Evolutionary conservation across 1,139 yeast genomes (phyloP).

Genomic region (Pichia cactophila): DNA sequence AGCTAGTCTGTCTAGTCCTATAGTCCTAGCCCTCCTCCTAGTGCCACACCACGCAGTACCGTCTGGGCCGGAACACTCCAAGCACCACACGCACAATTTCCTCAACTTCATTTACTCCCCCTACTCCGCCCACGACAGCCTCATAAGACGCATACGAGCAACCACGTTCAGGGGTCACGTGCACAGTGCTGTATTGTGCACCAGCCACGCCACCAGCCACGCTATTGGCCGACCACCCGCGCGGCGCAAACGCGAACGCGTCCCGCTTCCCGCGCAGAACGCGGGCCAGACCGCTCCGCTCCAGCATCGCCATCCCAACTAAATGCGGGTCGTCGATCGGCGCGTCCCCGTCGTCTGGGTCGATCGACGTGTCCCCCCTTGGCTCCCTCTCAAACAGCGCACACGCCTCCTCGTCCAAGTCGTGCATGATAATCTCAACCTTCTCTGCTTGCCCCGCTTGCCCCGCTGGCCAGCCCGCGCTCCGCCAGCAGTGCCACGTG

Average conservation of each 20-base stretch:
- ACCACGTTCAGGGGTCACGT: constrained; percentile 88
- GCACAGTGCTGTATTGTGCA: constrained; percentile 75
- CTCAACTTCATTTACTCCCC: no score
- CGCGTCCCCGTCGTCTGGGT: background rate
- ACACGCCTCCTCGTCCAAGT: background rate
- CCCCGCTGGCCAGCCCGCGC: background rate
- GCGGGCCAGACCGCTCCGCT: background rate
- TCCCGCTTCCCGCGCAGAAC: constrained; percentile 33
- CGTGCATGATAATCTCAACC: background rate
- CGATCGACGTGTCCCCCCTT: background rate
- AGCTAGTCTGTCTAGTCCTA: no score
- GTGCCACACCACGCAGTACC: background rate
- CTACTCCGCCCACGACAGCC: constrained; percentile 48
- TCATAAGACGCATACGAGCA: constrained; percentile 97
- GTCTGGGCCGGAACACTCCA: background rate
- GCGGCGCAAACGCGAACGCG: constrained; percentile 90
- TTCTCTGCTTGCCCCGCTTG: background rate
- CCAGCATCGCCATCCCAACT: background rate
- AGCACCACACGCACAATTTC: background rate
- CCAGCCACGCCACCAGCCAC: constrained; percentile 25
- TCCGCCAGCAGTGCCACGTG: background rate
- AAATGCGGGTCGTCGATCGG: no score
- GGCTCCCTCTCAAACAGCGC: background rate
- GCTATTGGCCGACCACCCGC: constrained; percentile 91
- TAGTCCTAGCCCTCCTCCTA: no score